A percentile compares a stretch with the other conserved stretches of the same genome.
These are phyloP conservation scores for Capsella bursapastoris DNA, from an alignment of 345 rosid genomes.

Conservation along the genomic window DNA sequence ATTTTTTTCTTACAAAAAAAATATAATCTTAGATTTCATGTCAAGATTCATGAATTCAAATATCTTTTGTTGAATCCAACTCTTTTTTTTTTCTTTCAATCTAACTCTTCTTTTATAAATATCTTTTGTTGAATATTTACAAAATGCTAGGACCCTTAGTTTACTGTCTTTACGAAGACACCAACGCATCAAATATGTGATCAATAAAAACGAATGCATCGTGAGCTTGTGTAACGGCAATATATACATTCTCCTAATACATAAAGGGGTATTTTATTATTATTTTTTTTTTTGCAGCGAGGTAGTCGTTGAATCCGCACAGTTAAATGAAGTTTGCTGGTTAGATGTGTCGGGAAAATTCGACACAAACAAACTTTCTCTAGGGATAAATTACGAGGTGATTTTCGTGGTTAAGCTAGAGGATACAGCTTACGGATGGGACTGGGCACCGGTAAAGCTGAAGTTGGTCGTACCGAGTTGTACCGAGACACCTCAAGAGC, in stretches of 20 bases:
- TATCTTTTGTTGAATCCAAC: too few relatives aligned
- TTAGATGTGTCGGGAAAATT: slow-evolving; percentile 51
- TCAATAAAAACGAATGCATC: too few relatives aligned
- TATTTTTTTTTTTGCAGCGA: not conserved
- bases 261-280: too few relatives aligned
- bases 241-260: too few relatives aligned
- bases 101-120: too few relatives aligned
- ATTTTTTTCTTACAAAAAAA: not conserved
- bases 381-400: slow-evolving; percentile 46
- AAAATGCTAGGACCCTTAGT: too few relatives aligned
- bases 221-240: too few relatives aligned
- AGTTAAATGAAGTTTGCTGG: slow-evolving; percentile 53
- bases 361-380: slow-evolving; percentile 48
- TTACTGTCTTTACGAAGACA: too few relatives aligned
- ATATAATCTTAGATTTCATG: not conserved
- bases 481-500: slow-evolving; percentile 38
- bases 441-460: slow-evolving; percentile 45
- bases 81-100: too few relatives aligned
- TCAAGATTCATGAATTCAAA: not conserved
- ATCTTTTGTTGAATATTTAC: too few relatives aligned
- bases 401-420: slow-evolving; percentile 47
- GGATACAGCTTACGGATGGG: slow-evolving; percentile 54
- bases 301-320: slow-evolving; percentile 45
- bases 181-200: too few relatives aligned
- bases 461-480: slow-evolving; percentile 48